Evolutionary conservation across 2,329 filamentous ascomycete genomes (phyloP), one percentile per base, ranked within the genome.

Genomic region (Alternaria ventricosa): DNA sequence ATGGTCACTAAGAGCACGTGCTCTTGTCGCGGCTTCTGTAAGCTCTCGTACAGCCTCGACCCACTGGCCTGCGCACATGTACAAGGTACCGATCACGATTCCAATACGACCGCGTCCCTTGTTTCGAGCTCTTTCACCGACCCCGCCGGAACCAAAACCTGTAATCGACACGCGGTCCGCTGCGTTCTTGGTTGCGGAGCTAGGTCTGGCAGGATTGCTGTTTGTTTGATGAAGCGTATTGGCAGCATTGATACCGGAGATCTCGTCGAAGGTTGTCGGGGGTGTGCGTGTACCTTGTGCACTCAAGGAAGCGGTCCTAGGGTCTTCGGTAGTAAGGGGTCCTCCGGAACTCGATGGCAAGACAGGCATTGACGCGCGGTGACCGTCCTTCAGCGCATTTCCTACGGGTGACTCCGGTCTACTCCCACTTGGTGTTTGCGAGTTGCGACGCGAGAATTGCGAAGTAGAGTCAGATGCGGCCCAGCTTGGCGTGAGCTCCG

Each of bases 21-120:
- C 91, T 70, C 90, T 88, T 10, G 87, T 87, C 2, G 92, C 94
- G 57, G 91, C 93, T 64, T 97, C 95, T 10, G 89, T 85, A 22
- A 97, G 87, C 75, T 97, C 93, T 77, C 89, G 91, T 49, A 98
- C 80, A 8, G 95, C 94, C 81, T 98, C 94, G 51, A 86, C 88
- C 94, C 96, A 97, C 66, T 94, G 89, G 25, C 96, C 96, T 57
- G 93, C 92, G 79, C 94, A 92, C 70, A 99, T 87, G 78, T 95
- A 96, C 68, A 97, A 84, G 15, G 92, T 93, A 1, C 93, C 95
- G 69, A 97, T 86, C 9, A 97, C 87, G 60, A 97, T 90, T 22
- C 89, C 88, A 13, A 92, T 87, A 58, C 95, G 89, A 27, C 92
- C 91, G 78, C 92, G 94, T 28, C 93, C 93, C 77, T 93, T 93